These are phyloP conservation scores for Eimeria maxima DNA, from an alignment of 169 alveolate species.

Conservation along the genomic window DNA sequence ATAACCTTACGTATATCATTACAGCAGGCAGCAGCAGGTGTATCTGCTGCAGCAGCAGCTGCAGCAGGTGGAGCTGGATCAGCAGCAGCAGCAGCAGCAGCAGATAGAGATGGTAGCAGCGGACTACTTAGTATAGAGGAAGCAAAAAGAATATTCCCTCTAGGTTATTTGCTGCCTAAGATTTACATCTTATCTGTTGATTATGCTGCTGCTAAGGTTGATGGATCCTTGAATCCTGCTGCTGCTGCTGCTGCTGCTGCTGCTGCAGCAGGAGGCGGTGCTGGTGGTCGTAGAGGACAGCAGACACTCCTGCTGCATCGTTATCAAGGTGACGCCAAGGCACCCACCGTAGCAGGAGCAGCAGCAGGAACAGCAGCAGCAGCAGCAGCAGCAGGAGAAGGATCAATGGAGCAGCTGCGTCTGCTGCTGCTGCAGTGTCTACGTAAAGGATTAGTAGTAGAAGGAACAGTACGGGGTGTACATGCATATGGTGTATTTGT, in stretches of 20 bases:
- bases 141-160: too few species aligned
- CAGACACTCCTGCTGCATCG: background rate
- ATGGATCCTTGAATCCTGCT: constrained; percentile 45
- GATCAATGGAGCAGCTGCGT: background rate
- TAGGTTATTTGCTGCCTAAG: too few species aligned
- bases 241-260: constrained; percentile 1
- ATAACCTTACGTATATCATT: background rate
- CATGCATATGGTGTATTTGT: constrained; percentile 66
- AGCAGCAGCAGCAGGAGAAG: background rate
- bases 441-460: constrained; percentile 14
- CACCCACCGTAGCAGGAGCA: background rate
- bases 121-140: too few species aligned
- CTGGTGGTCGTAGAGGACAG: background rate
- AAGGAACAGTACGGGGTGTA: constrained; percentile 33
- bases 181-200: background rate
- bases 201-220: background rate
- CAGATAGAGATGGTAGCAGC: background rate
- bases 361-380: background rate
- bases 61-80: background rate
- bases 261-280: background rate
- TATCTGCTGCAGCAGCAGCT: background rate
- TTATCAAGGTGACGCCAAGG: background rate
- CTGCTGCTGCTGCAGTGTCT: constrained; percentile 46
- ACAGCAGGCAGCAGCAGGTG: too few species aligned
- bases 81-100: constrained; percentile 29